Percentiles rank a stretch among this genome's conserved stretches.
Conservation (phyloP, 2,329 filamentous ascomycete species). For the Cucurbitaria berberidis region DNA sequence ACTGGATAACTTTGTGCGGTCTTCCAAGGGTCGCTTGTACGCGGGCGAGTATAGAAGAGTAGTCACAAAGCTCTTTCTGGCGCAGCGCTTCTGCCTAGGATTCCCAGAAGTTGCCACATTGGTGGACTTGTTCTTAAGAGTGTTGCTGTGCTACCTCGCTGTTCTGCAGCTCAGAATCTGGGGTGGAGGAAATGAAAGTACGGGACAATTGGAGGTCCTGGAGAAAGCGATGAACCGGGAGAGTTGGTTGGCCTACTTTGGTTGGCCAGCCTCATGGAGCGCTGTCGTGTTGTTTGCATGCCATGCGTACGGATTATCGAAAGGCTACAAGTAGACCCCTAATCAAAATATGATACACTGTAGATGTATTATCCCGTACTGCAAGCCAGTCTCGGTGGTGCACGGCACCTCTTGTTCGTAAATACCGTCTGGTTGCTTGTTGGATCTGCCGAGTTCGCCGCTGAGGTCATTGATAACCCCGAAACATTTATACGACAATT, state of each 20-base stretch:
- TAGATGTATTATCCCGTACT: neutral
- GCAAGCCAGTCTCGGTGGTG: neutral
- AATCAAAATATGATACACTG: neutral
- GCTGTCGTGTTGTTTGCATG: conserved; percentile 16
- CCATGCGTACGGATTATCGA: conserved; percentile 36
- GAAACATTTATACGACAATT: conserved; percentile 3
- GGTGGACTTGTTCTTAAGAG: conserved; percentile 72
- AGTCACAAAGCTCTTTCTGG: conserved; percentile 51
- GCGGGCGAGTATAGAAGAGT: conserved; percentile 46
- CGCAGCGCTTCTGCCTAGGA: conserved; percentile 49
- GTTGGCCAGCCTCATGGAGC: conserved; percentile 11
- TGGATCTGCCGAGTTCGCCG: conserved; percentile 4
- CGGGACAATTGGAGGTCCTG: conserved; percentile 1
- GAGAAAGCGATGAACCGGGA: neutral
- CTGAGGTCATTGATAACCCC: conserved; percentile 1
- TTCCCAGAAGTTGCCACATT: conserved; percentile 61
- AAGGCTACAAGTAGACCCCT: conserved; percentile 33
- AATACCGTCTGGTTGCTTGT: neutral
- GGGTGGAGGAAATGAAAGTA: neutral
- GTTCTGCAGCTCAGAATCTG: conserved; percentile 26
- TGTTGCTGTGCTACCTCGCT: conserved; percentile 59
- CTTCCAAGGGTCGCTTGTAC: conserved; percentile 10
- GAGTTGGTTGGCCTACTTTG: conserved; percentile 4
- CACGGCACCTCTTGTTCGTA: neutral
- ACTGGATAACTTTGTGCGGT: conserved; percentile 48